Conservation (phyloP, 495 filamentous ascomycete species). For the Talaromyces ruber region DNA sequence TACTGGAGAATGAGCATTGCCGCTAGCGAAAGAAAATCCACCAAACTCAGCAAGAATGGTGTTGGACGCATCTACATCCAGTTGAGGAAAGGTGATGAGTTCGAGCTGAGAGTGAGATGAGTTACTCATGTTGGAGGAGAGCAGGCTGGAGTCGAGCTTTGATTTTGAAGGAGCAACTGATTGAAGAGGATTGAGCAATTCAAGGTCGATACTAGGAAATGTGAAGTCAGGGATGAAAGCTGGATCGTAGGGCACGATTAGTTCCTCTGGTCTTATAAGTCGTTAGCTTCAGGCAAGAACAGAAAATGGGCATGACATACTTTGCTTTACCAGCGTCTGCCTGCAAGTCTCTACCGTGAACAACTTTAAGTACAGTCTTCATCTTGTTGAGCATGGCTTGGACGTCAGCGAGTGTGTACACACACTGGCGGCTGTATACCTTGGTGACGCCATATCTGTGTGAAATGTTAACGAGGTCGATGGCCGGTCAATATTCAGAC, state of each 20-base stretch:
- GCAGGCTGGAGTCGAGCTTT: slow-evolving; percentile 8
- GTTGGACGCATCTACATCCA: slow-evolving; percentile 25
- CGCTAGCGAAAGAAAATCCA: slow-evolving; percentile 23
- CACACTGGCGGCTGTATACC: slow-evolving; percentile 79
- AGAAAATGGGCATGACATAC: slow-evolving; percentile 34
- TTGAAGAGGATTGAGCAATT: slow-evolving; percentile 24
- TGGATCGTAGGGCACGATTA: slow-evolving; percentile 76
- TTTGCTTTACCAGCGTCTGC: slow-evolving; percentile 60
- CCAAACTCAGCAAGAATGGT: slow-evolving; percentile 27
- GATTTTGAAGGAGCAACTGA: slow-evolving; percentile 2
- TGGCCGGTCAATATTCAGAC: neutral
- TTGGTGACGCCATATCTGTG: slow-evolving; percentile 69
- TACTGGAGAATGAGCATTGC: slow-evolving; percentile 11
- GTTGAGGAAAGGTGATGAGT: slow-evolving; percentile 18
- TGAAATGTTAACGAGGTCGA: neutral
- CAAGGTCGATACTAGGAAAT: slow-evolving; percentile 49
- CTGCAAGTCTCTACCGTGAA: slow-evolving; percentile 55
- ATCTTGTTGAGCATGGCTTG: slow-evolving; percentile 69
- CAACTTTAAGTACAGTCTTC: slow-evolving; percentile 48
- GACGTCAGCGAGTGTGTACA: slow-evolving; percentile 74
- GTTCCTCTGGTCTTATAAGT: slow-evolving; percentile 59
- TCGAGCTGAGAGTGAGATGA: slow-evolving; percentile 21
- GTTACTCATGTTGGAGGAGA: slow-evolving; percentile 21
- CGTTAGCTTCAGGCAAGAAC: slow-evolving; percentile 4
- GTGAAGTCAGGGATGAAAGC: slow-evolving; percentile 67